Base-by-base conservation (phyloP, 2,329 filamentous ascomycete species). In the Dryadomyces sulphureus region DNA sequence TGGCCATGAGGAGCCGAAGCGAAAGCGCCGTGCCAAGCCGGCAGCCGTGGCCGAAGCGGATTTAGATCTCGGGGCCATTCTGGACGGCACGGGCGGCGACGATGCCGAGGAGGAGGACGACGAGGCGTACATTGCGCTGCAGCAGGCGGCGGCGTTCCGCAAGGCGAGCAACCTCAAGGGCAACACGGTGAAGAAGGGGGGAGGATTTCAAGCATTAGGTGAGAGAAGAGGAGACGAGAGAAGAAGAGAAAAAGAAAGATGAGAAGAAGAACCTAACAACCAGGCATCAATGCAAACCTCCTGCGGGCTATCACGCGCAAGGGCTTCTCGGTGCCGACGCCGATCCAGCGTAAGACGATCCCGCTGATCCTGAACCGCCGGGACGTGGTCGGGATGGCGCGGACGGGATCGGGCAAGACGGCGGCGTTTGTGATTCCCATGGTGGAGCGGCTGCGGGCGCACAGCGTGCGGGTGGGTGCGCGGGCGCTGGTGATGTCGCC, bases 371-470 rank as follows among this genome's bases (percentile, higher is more conserved):
- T 96, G 55, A 84, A 93, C 50, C 77, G 83, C 45, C 85, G 88
- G 64, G 92, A 98, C 72, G 85, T 96, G n/a, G 90, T 98, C 21
- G 93, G 89, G 54, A 98, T 98, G 92, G 92, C 92, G 7, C 75
- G 93, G 54, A 98, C 93, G n/a, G 92, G 92, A 60, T 96, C 89
- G 19, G 92, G 92, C 67, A 98, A 98, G 69, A 98, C 93, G 1
- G 92, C 89, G 1, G 92, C 92, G 20, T 98, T 98, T 62, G 88
- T 96, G 22, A 93, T 98, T 53, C 92, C 92, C 38, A 94, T 98
- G 90, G 88, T 98, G 50, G 87, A 98, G 67, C 84, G 82, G 53
- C 69, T 98, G 50, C 93, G 89, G 62, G 75, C 78, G 21, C 93
- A 98, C 62, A 94, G 84, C 58, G 80, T 81, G 25, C 82, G 83